phyloP scores from a whole-genome alignment of 139 green algal species.

The Auxenochlorella protothecoides region DNA sequence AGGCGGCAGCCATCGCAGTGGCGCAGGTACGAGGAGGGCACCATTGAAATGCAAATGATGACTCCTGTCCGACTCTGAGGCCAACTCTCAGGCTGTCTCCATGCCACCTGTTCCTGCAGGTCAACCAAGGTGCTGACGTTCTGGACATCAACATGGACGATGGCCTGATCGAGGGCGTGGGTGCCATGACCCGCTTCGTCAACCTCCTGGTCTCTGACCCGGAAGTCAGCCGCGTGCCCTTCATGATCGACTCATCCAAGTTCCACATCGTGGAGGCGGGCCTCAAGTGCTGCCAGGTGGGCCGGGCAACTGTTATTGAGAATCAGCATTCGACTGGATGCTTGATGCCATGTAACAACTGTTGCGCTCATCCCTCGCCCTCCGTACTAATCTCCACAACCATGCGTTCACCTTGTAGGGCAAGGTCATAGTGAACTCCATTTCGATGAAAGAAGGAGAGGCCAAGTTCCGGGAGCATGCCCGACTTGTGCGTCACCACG shows the following conservation, averaged over 20 bases:
- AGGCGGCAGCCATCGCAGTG: background rate
- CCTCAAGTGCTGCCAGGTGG: constrained; percentile 81
- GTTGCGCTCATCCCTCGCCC: no score
- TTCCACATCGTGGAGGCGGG: constrained; percentile 95
- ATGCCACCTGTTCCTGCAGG: constrained; percentile 15
- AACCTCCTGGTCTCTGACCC: constrained; percentile 95
- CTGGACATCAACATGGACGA: constrained; percentile 99
- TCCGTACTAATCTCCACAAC: background rate
- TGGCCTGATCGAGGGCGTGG: constrained; percentile 88
- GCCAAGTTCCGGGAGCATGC: constrained; percentile 81
- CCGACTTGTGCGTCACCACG: constrained; percentile 69
- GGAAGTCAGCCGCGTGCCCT: constrained; percentile 85
- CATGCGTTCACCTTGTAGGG: constrained; percentile 37
- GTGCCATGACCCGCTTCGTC: constrained; percentile 92
- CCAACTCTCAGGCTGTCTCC: no score
- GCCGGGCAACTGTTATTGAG: background rate
- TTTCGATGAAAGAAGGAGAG: constrained; percentile 96
- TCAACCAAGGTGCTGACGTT: constrained; percentile 74
- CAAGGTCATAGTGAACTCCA: constrained; percentile 98
- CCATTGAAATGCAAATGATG: no score
- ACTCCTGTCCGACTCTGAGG: no score
- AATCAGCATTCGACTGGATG: background rate
- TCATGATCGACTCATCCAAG: constrained; percentile 98
- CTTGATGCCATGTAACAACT: no score
- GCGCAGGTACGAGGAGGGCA: background rate